Conservation (phyloP, 768 basidiomycete genomes). For the Sarcomyxa edulis region DNA sequence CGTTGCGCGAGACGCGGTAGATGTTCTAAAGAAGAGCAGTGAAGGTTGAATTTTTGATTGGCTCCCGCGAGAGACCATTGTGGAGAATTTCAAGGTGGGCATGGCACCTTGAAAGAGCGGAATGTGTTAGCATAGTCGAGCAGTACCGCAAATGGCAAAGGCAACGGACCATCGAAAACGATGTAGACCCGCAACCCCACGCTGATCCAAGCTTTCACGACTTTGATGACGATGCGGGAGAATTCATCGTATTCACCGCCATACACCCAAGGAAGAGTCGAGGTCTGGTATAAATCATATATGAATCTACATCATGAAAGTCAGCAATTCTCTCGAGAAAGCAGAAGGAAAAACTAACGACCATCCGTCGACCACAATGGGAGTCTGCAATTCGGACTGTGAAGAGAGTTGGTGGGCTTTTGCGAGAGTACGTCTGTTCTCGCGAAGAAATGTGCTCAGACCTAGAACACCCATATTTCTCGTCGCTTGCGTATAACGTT, state of each 20-base stretch:
- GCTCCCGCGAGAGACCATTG: conserved; percentile 52
- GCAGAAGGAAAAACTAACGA: conserved; percentile 54
- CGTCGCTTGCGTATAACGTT: conserved; percentile 1
- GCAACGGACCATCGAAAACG: conserved; percentile 74
- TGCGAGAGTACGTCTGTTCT: conserved; percentile 39
- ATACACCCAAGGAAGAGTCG: conserved; percentile 76
- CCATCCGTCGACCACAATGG: conserved; percentile 79
- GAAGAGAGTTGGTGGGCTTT: conserved; percentile 20
- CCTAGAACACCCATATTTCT: conserved; percentile 47
- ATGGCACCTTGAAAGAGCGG: conserved; percentile 46
- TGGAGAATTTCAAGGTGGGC: conserved; percentile 70
- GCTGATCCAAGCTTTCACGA: conserved; percentile 63
- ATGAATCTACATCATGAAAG: conserved; percentile 53
- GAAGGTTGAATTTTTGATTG: conserved; percentile 56
- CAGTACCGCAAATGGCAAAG: conserved; percentile 1
- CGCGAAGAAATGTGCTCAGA: conserved; percentile 46
- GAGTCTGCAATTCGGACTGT: conserved; percentile 22
- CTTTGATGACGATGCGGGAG: conserved; percentile 34
- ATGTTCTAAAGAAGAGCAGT: conserved; percentile 79
- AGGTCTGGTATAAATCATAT: conserved; percentile 56
- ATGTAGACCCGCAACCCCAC: conserved; percentile 64
- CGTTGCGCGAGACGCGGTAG: conserved; percentile 52
- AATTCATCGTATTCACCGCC: conserved; percentile 75
- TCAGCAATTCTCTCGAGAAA: conserved; percentile 8
- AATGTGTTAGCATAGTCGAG: conserved; percentile 11